Evolutionary conservation across 192 early-diverging fungal genomes (phyloP), one percentile per base, ranked within the genome.

Genomic region (Obelidium mucronatum): DNA sequence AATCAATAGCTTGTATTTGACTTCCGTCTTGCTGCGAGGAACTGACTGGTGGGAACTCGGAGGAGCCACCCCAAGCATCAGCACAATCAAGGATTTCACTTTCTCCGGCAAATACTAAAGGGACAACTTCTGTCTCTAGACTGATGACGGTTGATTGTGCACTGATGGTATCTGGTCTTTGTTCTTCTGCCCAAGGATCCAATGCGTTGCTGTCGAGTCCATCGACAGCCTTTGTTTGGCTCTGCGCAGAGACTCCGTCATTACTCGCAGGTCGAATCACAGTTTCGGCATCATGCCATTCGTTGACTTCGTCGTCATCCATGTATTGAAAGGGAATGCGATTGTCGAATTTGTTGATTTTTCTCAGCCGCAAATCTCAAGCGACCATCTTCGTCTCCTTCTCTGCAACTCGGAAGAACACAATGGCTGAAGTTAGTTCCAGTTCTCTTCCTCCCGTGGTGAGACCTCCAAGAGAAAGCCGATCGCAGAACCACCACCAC

Each of bases 11-110:
- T n/a, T n/a, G n/a, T n/a, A n/a, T n/a, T n/a, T n/a, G n/a, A n/a
- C n/a, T n/a, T n/a, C n/a, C n/a, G n/a, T n/a, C n/a, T n/a, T n/a
- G n/a, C n/a, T n/a, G n/a, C n/a, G n/a, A n/a, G n/a, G n/a, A n/a
- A n/a, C n/a, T n/a, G n/a, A n/a, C n/a, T n/a, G n/a, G n/a, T n/a
- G n/a, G n/a, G n/a, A n/a, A n/a, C n/a, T n/a, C n/a, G n/a, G n/a
- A n/a, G n/a, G n/a, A n/a, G n/a, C n/a, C n/a, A n/a, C 56, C 56
- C 56, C 56, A 59, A 13, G 56, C 56, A 59, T 59, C 56, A 6
- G 56, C 56, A 59, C 8, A 59, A 13, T 59, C 56, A 24, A 59
- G 56, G n/a, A n/a, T n/a, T n/a, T n/a, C n/a, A n/a, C n/a, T n/a
- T 0, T 48, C 44, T 48, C 44, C 44, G 19, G 44, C 44, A 48